phyloP scores from a whole-genome alignment of 768 basidiomycete species.

The Suillus alpinus region DNA sequence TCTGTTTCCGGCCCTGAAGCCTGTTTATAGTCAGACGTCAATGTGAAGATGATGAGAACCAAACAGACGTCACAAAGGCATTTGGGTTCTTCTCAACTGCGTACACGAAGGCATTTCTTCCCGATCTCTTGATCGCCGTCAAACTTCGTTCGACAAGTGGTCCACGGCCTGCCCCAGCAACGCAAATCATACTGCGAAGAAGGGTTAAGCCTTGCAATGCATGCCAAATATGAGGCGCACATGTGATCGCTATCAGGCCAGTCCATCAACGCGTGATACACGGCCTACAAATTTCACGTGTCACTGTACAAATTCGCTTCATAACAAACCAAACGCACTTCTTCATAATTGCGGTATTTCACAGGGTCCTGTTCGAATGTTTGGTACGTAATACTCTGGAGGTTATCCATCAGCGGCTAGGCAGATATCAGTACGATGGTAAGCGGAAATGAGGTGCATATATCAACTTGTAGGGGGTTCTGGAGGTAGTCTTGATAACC shows the following conservation, averaged over 20 bases:
- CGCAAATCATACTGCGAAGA: slow-evolving; percentile 67
- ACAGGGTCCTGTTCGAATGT: slow-evolving; percentile 98
- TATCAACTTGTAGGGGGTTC: slow-evolving; percentile 81
- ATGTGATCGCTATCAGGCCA: slow-evolving; percentile 56
- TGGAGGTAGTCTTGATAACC: slow-evolving; percentile 96
- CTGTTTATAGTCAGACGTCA: slow-evolving; percentile 39
- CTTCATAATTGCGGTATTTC: slow-evolving; percentile 94
- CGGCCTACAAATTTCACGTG: slow-evolving; percentile 50
- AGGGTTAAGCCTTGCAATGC: slow-evolving; percentile 7
- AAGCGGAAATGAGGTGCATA: slow-evolving; percentile 4
- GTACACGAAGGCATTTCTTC: slow-evolving; percentile 64
- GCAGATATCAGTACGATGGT: slow-evolving; percentile 10
- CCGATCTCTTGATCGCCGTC: slow-evolving; percentile 66
- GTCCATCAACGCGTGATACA: slow-evolving; percentile 76
- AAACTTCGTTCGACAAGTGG: slow-evolving; percentile 87
- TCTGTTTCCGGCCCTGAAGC: slow-evolving; percentile 75
- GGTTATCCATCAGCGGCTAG: slow-evolving; percentile 95
- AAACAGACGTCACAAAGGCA: slow-evolving; percentile 87
- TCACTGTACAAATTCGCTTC: slow-evolving; percentile 9
- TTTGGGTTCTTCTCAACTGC: slow-evolving; percentile 97
- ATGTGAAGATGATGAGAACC: slow-evolving; percentile 7
- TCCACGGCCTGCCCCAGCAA: slow-evolving; percentile 94
- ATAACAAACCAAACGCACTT: slow-evolving; percentile 44
- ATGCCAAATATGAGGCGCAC: slow-evolving; percentile 42
- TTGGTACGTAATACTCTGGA: slow-evolving; percentile 94